Percentiles rank a stretch among this genome's conserved stretches.
These are phyloP conservation scores for Candida awuae DNA, from an alignment of 805 yeast species.

Conservation along the genomic window DNA sequence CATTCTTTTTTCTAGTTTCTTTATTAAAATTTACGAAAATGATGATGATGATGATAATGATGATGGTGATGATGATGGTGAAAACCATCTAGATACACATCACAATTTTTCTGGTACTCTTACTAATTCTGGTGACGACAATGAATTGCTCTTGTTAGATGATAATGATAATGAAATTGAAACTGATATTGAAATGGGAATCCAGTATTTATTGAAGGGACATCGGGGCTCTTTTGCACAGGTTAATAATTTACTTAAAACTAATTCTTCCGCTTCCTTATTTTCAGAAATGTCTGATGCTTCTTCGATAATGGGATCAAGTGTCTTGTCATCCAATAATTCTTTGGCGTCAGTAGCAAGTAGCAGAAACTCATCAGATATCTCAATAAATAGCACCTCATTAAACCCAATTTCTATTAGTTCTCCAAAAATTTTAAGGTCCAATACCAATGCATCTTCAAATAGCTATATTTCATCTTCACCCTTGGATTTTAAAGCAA, in stretches of 20 bases:
- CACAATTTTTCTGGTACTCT: too few relatives aligned
- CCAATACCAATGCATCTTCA: slow-evolving; percentile 2
- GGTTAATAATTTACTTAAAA: slow-evolving; percentile 17
- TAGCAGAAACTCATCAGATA: too few relatives aligned
- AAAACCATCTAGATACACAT: too few relatives aligned
- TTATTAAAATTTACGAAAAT: slow-evolving; percentile 31
- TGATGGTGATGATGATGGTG: neutral
- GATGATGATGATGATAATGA: slow-evolving; percentile 18
- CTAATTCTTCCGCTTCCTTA: slow-evolving; percentile 24
- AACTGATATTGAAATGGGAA: slow-evolving; percentile 17
- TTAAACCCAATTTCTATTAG: slow-evolving; percentile 18
- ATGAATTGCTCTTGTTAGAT: too few relatives aligned
- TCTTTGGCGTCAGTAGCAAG: too few relatives aligned
- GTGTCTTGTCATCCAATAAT: too few relatives aligned
- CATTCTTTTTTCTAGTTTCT: slow-evolving; percentile 38
- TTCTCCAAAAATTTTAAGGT: slow-evolving; percentile 3
- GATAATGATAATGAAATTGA: slow-evolving; percentile 3
- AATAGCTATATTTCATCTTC: slow-evolving; percentile 16
- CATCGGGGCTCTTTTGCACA: slow-evolving; percentile 33
- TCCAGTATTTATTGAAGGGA: slow-evolving; percentile 25
- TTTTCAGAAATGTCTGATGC: slow-evolving; percentile 25
- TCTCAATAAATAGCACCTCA: too few relatives aligned
- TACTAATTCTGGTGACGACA: too few relatives aligned
- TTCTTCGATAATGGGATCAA: too few relatives aligned
- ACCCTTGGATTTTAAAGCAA: slow-evolving; percentile 22